phyloP scores from a whole-genome alignment of 148 eudicot genomes.

The Silene uniflora region DNA sequence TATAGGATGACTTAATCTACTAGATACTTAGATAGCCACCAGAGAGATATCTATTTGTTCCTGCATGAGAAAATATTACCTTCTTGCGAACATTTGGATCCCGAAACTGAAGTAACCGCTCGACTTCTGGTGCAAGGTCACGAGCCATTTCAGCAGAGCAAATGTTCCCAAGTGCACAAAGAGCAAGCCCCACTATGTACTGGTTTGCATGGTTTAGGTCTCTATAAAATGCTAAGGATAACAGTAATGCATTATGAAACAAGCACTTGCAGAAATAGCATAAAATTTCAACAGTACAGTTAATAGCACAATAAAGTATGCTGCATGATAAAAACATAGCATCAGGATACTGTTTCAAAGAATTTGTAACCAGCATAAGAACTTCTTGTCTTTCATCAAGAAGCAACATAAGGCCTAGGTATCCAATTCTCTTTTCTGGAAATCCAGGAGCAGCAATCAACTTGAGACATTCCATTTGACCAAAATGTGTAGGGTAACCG shows the following conservation, averaged over 20 bases:
- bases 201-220: constrained; percentile 91
- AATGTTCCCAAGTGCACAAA: constrained; percentile 97
- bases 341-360: constrained; percentile 92
- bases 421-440: constrained; percentile 95
- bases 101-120: constrained; percentile 84
- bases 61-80: constrained; percentile 39
- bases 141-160: constrained; percentile 99
- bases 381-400: constrained; percentile 99
- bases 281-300: not conserved
- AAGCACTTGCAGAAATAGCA: constrained; percentile 6
- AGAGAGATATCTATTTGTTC: constrained; percentile 4
- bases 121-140: constrained; percentile 97
- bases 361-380: constrained; percentile 95
- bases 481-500: constrained; percentile 98
- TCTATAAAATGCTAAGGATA: constrained; percentile 63
- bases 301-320: not conserved
- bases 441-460: constrained; percentile 93
- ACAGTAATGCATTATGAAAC: constrained; percentile 5
- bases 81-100: constrained; percentile 98
- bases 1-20: not conserved
- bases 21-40: not conserved
- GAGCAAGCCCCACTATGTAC: constrained; percentile 97
- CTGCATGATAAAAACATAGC: constrained; percentile 12
- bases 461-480: constrained; percentile 99
- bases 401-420: constrained; percentile 96